Evolutionary conservation across 176 grass and related monocot species (phyloP).

Genomic region (Rhynchospora tenuis): DNA sequence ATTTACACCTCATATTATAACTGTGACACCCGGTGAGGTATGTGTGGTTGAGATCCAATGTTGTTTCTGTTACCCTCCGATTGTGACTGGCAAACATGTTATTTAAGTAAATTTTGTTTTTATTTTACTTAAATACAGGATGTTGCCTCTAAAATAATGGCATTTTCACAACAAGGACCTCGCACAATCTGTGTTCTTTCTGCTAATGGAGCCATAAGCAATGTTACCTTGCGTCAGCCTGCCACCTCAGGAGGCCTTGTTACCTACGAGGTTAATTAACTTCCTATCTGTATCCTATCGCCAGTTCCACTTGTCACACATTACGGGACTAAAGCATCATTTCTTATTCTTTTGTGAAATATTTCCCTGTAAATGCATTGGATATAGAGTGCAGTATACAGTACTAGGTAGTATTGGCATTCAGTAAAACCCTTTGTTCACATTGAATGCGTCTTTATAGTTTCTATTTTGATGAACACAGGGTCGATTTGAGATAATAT

Average conservation of each 20-base stretch:
- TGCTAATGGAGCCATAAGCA: conserved; percentile 91
- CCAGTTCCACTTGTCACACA: not conserved
- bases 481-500: conserved; percentile 98
- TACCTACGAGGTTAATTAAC: conserved; percentile 70
- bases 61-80: not conserved
- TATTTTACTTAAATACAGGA: conserved; percentile 48
- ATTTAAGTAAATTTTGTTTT: conserved; percentile 13
- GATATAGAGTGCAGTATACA: not conserved
- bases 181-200: conserved; percentile 97
- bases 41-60: conserved; percentile 21
- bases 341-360: not conserved
- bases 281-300: not conserved
- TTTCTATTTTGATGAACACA: conserved; percentile 29
- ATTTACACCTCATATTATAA: conserved; percentile 92
- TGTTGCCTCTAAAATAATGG: conserved; percentile 99
- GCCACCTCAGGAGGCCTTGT: conserved; percentile 96
- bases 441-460: not conserved
- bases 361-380: not conserved
- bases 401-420: not conserved
- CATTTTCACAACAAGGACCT: conserved; percentile 97
- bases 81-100: not conserved
- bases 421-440: not conserved
- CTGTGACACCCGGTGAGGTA: conserved; percentile 95
- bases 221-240: conserved; percentile 92
- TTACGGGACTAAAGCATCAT: not conserved